These are phyloP conservation scores for Gamarada debralockiae DNA, from an alignment of 495 filamentous ascomycete genomes.

Conservation along the genomic window DNA sequence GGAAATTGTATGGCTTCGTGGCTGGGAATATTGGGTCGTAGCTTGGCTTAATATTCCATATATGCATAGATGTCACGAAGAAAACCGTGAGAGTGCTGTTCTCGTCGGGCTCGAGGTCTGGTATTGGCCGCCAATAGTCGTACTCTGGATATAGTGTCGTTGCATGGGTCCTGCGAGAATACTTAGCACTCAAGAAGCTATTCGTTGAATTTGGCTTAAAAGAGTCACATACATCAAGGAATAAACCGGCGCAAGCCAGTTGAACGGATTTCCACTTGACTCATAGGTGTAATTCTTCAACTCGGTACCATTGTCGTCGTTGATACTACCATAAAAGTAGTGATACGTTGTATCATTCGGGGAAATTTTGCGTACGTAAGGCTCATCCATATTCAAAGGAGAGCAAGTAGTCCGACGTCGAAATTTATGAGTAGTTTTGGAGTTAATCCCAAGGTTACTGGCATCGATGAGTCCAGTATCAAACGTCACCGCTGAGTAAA, in stretches of 20 bases:
- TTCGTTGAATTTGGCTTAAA: no score
- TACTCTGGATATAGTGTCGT: background rate
- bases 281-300: background rate
- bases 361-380: background rate
- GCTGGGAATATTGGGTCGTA: background rate
- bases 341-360: background rate
- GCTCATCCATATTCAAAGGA: background rate
- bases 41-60: background rate
- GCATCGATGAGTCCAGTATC: background rate
- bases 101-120: background rate
- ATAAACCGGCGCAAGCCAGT: background rate
- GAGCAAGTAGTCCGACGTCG: background rate
- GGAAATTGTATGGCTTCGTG: background rate
- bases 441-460: background rate
- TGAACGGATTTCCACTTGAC: background rate
- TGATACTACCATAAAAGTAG: background rate
- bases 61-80: background rate
- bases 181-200: no score
- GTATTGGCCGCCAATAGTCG: background rate
- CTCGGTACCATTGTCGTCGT: no score
- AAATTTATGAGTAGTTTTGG: background rate
- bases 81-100: background rate
- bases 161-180: no score
- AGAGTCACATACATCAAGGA: background rate
- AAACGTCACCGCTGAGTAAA: no score